Conservation (phyloP, 331 rosid genomes). For the Malus hybrid region DNA sequence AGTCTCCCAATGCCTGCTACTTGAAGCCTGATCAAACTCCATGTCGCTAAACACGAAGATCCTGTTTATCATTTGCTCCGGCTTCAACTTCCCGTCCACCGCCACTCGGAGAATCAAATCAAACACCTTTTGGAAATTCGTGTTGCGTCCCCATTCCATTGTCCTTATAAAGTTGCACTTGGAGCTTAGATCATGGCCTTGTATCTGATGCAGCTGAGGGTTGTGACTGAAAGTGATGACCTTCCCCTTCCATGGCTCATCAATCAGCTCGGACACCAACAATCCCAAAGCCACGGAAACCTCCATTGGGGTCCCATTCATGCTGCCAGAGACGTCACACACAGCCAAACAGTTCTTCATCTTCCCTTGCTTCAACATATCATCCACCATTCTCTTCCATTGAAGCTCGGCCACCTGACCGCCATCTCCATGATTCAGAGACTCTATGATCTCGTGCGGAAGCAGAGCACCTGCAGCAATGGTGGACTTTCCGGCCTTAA, state of each 20-base stretch:
- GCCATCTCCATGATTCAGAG: neutral
- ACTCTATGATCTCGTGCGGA: slow-evolving; percentile 6
- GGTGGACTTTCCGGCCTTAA: slow-evolving; percentile 6
- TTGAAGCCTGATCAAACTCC: slow-evolving; percentile 14
- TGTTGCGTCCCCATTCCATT: slow-evolving; percentile 9
- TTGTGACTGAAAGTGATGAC: slow-evolving; percentile 10
- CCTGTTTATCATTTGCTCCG: slow-evolving; percentile 11
- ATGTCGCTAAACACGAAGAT: slow-evolving; percentile 19
- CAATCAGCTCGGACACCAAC: slow-evolving; percentile 13
- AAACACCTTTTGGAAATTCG: slow-evolving; percentile 18
- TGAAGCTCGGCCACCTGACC: slow-evolving; percentile 15
- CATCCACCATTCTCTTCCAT: slow-evolving; percentile 20
- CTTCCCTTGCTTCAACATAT: slow-evolving; percentile 6
- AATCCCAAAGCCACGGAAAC: slow-evolving; percentile 17
- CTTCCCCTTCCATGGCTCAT: slow-evolving; percentile 22
- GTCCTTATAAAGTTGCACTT: neutral
- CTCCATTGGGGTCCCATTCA: slow-evolving; percentile 12
- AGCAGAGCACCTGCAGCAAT: slow-evolving; percentile 13
- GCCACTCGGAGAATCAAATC: slow-evolving; percentile 12
- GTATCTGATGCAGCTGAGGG: slow-evolving; percentile 11
- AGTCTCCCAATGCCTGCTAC: neutral
- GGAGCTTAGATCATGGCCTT: neutral
- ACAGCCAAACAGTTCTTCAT: slow-evolving; percentile 14
- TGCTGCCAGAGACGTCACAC: slow-evolving; percentile 10
- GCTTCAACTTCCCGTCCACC: slow-evolving; percentile 9